phyloP scores from a whole-genome alignment of 805 yeast species.

The Yamadazyma sp. region DNA sequence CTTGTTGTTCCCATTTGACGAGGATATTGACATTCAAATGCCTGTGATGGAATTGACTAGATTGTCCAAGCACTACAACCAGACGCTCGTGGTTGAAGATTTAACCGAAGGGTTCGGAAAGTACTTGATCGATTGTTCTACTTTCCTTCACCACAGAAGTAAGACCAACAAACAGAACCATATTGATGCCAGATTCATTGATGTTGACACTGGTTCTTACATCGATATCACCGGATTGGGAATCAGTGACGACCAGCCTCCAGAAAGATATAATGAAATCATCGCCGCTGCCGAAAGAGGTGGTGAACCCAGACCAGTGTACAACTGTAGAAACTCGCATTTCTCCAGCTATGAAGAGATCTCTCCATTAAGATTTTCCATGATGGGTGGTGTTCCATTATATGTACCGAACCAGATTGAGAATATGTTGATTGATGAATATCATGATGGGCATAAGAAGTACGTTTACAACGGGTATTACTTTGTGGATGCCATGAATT shows the following conservation, averaged over 20 bases:
- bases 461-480: constrained; percentile 20
- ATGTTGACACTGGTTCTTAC: constrained; percentile 56
- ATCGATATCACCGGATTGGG: constrained; percentile 26
- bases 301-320: constrained; percentile 18
- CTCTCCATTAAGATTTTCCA: constrained; percentile 50
- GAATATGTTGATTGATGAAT: constrained; percentile 21
- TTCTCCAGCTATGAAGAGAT: constrained; percentile 47
- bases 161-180: constrained; percentile 22
- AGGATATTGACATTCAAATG: constrained; percentile 32
- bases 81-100: constrained; percentile 32
- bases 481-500: constrained; percentile 19
- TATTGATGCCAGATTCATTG: constrained; percentile 53
- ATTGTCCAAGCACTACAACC: constrained; percentile 25
- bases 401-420: constrained; percentile 20
- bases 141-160: constrained; percentile 27
- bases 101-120: constrained; percentile 26
- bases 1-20: constrained; percentile 27
- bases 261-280: constrained; percentile 14
- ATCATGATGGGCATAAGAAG: constrained; percentile 17
- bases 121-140: constrained; percentile 30
- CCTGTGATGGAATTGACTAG: constrained; percentile 23
- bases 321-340: constrained; percentile 58
- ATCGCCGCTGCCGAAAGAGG: constrained; percentile 10
- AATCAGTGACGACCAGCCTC: constrained; percentile 17
- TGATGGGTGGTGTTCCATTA: constrained; percentile 50